A percentile compares a stretch with the other conserved stretches of the same genome.
Conservation (phyloP, 225 moss, liverwort and hornwort species). For the Asterella californica region DNA sequence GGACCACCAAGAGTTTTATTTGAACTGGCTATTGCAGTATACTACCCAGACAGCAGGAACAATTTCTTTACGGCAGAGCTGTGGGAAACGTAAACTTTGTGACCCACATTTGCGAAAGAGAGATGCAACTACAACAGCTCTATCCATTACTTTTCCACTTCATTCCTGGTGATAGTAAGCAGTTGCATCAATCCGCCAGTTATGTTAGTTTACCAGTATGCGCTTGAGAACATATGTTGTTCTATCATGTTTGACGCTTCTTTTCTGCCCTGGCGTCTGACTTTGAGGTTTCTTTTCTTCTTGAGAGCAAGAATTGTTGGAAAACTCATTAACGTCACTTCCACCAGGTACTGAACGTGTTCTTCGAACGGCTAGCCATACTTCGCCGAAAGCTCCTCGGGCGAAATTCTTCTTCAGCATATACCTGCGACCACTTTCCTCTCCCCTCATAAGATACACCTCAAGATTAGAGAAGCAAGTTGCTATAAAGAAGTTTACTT, state of each 20-base stretch:
- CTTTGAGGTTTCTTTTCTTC: slow-evolving; percentile 33
- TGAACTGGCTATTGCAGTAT: too few species aligned
- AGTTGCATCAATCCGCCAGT: background rate
- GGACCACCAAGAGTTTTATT: too few species aligned
- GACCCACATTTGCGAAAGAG: background rate
- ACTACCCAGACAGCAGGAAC: too few species aligned
- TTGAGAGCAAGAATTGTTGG: slow-evolving; percentile 29
- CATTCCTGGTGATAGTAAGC: background rate
- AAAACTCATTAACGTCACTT: slow-evolving; percentile 13
- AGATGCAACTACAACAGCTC: background rate
- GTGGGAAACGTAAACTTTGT: background rate
- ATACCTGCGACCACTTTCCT: slow-evolving; percentile 37
- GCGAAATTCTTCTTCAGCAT: slow-evolving; percentile 82
- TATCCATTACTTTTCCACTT: background rate
- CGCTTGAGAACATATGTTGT: slow-evolving; percentile 63
- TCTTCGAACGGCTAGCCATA: slow-evolving; percentile 72
- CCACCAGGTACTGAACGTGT: slow-evolving; percentile 46
- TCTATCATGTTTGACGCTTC: background rate
- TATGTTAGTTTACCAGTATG: slow-evolving; percentile 48
- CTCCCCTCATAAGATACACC: background rate
- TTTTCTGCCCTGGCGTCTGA: background rate
- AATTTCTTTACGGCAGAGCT: background rate
- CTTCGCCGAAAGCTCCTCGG: slow-evolving; percentile 77
- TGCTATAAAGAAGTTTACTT: background rate
- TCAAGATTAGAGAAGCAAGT: background rate